Conservation (phyloP, 1,284 basidiomycete species). For the Mycosarcoma mackinlayi region DNA sequence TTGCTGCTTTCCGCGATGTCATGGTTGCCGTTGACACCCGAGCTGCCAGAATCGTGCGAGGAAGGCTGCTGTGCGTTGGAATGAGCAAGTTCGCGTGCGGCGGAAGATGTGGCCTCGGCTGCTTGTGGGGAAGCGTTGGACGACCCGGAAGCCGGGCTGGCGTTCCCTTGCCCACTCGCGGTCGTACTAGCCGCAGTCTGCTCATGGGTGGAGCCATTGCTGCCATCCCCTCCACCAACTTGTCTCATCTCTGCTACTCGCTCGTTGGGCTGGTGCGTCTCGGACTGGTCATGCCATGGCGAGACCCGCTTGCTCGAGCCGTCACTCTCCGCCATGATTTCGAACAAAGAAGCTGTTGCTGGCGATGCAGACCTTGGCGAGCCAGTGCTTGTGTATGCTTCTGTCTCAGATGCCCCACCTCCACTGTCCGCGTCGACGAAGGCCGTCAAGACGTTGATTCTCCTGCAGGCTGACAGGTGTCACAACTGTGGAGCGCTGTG, state of each 20-base stretch:
- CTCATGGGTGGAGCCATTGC: too few species aligned
- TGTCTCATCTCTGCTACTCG: background rate
- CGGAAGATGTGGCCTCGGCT: background rate
- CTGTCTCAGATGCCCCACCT: too few species aligned
- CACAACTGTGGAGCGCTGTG: too few species aligned
- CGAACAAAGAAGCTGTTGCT: background rate
- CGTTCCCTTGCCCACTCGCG: background rate
- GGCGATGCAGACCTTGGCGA: background rate
- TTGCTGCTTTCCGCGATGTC: conserved; percentile 9
- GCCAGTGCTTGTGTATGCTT: too few species aligned
- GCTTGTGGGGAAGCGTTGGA: conserved; percentile 5
- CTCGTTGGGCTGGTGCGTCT: conserved; percentile 2
- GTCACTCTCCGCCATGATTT: conserved; percentile 2
- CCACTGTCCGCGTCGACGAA: too few species aligned
- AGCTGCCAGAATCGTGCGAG: conserved; percentile 2
- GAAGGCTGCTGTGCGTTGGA: conserved; percentile 14
- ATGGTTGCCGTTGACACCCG: conserved; percentile 19
- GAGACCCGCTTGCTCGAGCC: conserved; percentile 4
- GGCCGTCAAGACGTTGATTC: too few species aligned
- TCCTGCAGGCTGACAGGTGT: too few species aligned
- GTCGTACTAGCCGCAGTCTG: too few species aligned
- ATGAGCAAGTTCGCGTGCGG: conserved; percentile 6
- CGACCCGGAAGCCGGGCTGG: conserved; percentile 1
- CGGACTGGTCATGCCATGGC: conserved; percentile 9
- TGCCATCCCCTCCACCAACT: background rate